phyloP scores from a whole-genome alignment of 768 basidiomycete species.

The Lactifluus echinatus region DNA sequence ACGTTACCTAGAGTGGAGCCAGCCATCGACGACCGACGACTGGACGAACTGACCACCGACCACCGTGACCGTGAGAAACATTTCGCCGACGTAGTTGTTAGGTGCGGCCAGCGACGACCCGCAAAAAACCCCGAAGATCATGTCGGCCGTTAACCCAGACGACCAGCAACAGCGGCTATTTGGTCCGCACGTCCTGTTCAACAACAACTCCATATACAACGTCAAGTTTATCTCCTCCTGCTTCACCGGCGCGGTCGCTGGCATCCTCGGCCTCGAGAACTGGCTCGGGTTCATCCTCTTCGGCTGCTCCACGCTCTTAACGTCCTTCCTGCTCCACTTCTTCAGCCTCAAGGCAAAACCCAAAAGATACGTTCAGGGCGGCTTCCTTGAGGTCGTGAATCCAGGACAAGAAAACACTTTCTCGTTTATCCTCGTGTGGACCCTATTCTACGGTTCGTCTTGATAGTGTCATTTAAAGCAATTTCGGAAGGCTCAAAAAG shows the following conservation, averaged over 20 bases:
- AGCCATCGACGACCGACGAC: too few relatives aligned
- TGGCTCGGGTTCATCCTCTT: constrained; percentile 78
- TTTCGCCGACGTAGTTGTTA: not conserved
- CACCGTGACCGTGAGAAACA: not conserved
- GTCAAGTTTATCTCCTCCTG: constrained; percentile 78
- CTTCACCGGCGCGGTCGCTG: constrained; percentile 81
- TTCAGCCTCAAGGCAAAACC: constrained; percentile 68
- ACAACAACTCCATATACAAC: constrained; percentile 45
- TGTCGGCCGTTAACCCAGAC: constrained; percentile 28
- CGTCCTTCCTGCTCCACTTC: constrained; percentile 52
- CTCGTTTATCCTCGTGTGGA: constrained; percentile 91
- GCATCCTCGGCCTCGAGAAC: constrained; percentile 84
- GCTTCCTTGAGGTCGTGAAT: constrained; percentile 60
- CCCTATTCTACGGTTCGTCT: constrained; percentile 80
- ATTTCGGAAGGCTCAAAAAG: constrained; percentile 11
- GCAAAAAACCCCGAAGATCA: not conserved
- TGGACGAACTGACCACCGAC: too few relatives aligned
- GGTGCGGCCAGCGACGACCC: too few relatives aligned
- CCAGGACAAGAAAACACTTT: constrained; percentile 88
- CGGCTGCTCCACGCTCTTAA: constrained; percentile 53
- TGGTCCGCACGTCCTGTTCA: constrained; percentile 55
- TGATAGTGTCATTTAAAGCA: too few relatives aligned
- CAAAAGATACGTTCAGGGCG: constrained; percentile 52
- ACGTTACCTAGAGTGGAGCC: too few relatives aligned
- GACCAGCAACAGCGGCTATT: constrained; percentile 53